A percentile compares a stretch with the other conserved stretches of the same genome.
phyloP scores from a whole-genome alignment of 345 rosid species.

The Citrus hindsii region DNA sequence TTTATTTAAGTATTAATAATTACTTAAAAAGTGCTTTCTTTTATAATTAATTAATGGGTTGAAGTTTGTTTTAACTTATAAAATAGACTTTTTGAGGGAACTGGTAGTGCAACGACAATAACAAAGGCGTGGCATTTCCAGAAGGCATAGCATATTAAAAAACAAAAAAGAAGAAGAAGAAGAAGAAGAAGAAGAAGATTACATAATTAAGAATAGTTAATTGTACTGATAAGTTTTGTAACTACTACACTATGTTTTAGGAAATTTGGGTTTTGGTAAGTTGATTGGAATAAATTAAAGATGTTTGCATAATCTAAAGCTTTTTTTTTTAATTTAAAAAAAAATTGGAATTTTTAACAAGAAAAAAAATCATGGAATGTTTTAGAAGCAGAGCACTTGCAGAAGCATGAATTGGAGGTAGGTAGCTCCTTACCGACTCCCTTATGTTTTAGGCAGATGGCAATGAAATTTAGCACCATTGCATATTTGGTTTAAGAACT shows the following conservation, averaged over 20 bases:
- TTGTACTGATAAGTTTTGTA: background rate
- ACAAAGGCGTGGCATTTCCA: conserved; percentile 8
- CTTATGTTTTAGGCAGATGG: background rate
- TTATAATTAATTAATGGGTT: background rate
- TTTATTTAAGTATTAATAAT: background rate
- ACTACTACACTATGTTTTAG: background rate
- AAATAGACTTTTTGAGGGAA: background rate
- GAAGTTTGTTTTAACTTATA: conserved; percentile 26
- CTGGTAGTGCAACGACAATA: conserved; percentile 24
- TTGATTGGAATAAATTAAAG: background rate
- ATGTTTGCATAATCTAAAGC: background rate
- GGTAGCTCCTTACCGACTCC: conserved; percentile 5
- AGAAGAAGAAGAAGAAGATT: no score
- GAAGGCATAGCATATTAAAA: background rate
- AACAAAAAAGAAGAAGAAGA: no score
- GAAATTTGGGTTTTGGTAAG: conserved; percentile 16
- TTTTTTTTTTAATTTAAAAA: background rate
- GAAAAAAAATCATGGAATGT: conserved; percentile 9
- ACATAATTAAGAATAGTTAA: background rate
- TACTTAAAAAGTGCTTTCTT: background rate
- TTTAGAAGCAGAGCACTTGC: background rate
- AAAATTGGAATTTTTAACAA: background rate
- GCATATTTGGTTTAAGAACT: background rate
- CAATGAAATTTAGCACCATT: background rate
- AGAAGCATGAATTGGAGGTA: background rate